Conservation (phyloP, 1,139 yeast genomes). For the Yamadazyma dendronema region DNA sequence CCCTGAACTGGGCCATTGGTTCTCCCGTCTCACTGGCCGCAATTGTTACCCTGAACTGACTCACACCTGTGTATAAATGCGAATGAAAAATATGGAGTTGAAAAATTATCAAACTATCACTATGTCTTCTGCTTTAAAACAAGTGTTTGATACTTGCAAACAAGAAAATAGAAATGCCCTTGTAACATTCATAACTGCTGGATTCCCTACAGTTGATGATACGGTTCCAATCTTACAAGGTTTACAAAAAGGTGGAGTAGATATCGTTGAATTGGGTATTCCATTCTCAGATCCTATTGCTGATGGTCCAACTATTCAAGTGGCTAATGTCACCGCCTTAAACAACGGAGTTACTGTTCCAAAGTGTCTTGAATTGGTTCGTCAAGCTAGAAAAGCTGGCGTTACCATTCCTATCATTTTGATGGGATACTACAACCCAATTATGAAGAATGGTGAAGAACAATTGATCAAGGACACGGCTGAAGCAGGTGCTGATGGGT, state of each 20-base stretch:
- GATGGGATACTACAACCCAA: slow-evolving; percentile 98
- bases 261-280: slow-evolving; percentile 88
- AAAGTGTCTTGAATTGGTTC: slow-evolving; percentile 66
- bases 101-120: not conserved
- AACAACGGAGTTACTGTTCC: slow-evolving; percentile 76
- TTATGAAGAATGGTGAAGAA: slow-evolving; percentile 85
- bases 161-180: slow-evolving; percentile 81
- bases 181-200: slow-evolving; percentile 92
- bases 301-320: slow-evolving; percentile 96
- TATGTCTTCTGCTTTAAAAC: slow-evolving; percentile 69
- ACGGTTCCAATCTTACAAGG: slow-evolving; percentile 84
- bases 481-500: slow-evolving; percentile 92
- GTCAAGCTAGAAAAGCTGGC: slow-evolving; percentile 75
- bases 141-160: slow-evolving; percentile 70
- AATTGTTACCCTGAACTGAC: slow-evolving; percentile 36
- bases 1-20: slow-evolving; percentile 25
- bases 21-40: too few species aligned
- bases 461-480: slow-evolving; percentile 73
- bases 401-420: slow-evolving; percentile 84
- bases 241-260: slow-evolving; percentile 93
- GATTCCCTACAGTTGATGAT: slow-evolving; percentile 83
- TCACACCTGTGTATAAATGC: slow-evolving; percentile 17
- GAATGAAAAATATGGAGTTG: not conserved
- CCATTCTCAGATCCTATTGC: slow-evolving; percentile 99
- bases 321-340: slow-evolving; percentile 75